These are phyloP conservation scores for Naganishia antarctica DNA, from an alignment of 768 basidiomycete genomes.

Conservation along the genomic window DNA sequence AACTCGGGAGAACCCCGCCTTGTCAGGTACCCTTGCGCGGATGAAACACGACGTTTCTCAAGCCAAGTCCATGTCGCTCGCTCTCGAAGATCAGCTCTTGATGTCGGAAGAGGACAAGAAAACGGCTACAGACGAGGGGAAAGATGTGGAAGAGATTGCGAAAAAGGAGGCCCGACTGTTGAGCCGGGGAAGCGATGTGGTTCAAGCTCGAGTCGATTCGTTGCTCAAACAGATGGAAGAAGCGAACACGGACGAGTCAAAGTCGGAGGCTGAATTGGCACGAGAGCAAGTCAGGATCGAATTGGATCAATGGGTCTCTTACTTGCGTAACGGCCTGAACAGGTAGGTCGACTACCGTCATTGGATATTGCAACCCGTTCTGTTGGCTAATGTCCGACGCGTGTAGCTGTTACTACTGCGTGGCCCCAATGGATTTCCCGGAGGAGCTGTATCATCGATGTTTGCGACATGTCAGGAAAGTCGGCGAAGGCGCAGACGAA, in stretches of 20 bases:
- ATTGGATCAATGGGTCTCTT: constrained; percentile 87
- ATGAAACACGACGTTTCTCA: constrained; percentile 75
- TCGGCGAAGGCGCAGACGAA: constrained; percentile 23
- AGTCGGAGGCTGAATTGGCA: constrained; percentile 52
- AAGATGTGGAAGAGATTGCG: constrained; percentile 46
- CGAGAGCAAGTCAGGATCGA: constrained; percentile 67
- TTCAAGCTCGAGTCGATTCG: constrained; percentile 17
- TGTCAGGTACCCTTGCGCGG: constrained; percentile 72
- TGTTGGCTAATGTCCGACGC: neutral
- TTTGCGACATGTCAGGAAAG: constrained; percentile 65
- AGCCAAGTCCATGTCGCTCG: constrained; percentile 64
- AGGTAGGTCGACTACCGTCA: constrained; percentile 31
- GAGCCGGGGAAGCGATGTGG: constrained; percentile 18
- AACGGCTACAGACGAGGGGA: constrained; percentile 52
- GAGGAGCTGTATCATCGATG: constrained; percentile 96
- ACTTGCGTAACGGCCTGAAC: constrained; percentile 69
- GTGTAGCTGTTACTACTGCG: constrained; percentile 92
- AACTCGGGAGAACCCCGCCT: constrained; percentile 73
- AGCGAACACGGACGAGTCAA: constrained; percentile 49
- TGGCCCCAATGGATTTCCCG: constrained; percentile 80
- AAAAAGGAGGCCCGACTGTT: constrained; percentile 49
- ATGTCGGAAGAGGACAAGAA: constrained; percentile 24
- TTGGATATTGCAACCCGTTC: neutral
- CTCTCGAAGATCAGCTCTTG: constrained; percentile 65
- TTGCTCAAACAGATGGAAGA: constrained; percentile 52